phyloP scores from a whole-genome alignment of 2,329 filamentous ascomycete genomes.

The Fusarium mexicanum region DNA sequence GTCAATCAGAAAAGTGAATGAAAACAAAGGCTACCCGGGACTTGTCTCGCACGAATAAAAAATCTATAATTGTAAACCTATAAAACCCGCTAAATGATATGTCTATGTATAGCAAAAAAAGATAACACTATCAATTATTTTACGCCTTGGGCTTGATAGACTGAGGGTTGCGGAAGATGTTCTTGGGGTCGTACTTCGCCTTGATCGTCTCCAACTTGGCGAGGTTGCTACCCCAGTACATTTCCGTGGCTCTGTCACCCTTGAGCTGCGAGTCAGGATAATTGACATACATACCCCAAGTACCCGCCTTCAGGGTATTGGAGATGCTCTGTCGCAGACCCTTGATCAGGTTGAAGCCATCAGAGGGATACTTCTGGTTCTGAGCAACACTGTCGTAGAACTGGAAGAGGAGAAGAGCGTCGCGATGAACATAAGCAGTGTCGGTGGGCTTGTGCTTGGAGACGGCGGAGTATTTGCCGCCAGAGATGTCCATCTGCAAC shows the following conservation, averaged over 20 bases:
- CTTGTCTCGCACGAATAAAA: neutral
- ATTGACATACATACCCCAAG: constrained; percentile 55
- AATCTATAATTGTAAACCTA: neutral
- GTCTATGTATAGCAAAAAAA: neutral
- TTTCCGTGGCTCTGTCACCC: constrained; percentile 45
- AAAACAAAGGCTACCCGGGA: neutral
- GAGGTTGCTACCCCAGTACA: constrained; percentile 53
- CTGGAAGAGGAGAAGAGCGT: constrained; percentile 61
- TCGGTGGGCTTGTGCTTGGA: constrained; percentile 42
- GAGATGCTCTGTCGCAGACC: constrained; percentile 49
- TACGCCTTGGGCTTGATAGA: constrained; percentile 31
- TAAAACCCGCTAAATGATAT: neutral
- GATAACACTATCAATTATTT: fast-evolving
- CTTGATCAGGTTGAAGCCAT: constrained; percentile 48
- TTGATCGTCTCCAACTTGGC: constrained; percentile 49
- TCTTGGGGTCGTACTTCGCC: constrained; percentile 47
- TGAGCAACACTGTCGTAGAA: constrained; percentile 54
- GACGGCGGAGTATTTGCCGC: constrained; percentile 50
- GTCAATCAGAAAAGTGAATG: fast-evolving
- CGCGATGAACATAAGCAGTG: constrained; percentile 53
- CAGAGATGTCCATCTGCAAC: constrained; percentile 47
- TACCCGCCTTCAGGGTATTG: constrained; percentile 35
- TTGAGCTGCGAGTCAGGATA: constrained; percentile 52
- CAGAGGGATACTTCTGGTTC: constrained; percentile 44
- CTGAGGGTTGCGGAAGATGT: constrained; percentile 54